phyloP scores from a whole-genome alignment of 257 asterid species.

The Nemophila menziesii region DNA sequence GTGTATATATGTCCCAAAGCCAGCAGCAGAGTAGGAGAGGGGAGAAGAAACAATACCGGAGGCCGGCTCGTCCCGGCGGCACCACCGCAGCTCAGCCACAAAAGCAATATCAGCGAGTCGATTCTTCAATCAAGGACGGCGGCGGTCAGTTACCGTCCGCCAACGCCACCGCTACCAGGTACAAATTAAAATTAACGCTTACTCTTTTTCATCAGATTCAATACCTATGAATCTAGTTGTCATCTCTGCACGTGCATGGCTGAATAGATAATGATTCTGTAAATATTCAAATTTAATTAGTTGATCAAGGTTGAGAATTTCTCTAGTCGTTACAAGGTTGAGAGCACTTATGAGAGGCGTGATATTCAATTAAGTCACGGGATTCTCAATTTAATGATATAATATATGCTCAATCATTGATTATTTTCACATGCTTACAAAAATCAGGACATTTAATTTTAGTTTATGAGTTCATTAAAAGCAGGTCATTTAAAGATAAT shows the following conservation, averaged over 20 bases:
- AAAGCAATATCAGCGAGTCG: background rate
- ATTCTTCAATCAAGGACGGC: background rate
- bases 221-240: background rate
- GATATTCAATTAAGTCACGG: too few species aligned
- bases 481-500: background rate
- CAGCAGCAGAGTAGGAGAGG: conserved; percentile 1
- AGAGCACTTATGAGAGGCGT: too few species aligned
- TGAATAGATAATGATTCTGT: too few species aligned
- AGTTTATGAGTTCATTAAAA: too few species aligned
- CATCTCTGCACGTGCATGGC: background rate
- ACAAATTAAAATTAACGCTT: background rate
- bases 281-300: too few species aligned
- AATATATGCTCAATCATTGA: too few species aligned
- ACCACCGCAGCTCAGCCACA: background rate
- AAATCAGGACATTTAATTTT: too few species aligned
- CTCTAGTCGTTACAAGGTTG: background rate
- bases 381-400: too few species aligned
- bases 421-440: too few species aligned
- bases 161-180: background rate
- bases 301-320: too few species aligned
- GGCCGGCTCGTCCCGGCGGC: conserved; percentile 2
- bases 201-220: background rate
- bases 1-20: conserved; percentile 1
- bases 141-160: background rate
- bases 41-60: background rate